Evolutionary conservation across 345 rosid species (phyloP), one percentile per base, ranked within the genome.

Genomic region (Punica granatum): DNA sequence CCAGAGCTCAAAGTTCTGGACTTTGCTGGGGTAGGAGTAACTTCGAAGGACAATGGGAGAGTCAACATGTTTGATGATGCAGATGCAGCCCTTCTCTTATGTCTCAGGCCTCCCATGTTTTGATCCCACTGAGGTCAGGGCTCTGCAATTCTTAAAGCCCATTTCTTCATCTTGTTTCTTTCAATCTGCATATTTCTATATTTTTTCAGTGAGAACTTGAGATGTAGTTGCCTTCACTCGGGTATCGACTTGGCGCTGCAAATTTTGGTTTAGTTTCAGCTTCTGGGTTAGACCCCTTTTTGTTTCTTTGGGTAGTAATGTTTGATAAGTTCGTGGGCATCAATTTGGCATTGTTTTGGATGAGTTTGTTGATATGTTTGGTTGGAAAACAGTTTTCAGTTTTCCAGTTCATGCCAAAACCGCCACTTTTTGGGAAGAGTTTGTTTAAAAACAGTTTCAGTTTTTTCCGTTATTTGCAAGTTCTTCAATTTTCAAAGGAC

Each of bases 71-170:
- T 28, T 68, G 61, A 56, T 13, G 61, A 56, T 56, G 51, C 31
- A 56, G 61, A 56, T 56, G 61, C 70, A 51, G 35, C 76, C 76
- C 31, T 73, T 73, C 72, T 73, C 76, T 31, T 68, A 73, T 19
- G 72, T 62, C 46, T 73, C 76, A 18, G 76, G 76, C 21, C 51
- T 42, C 36, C 60, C 68, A 28, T 9, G 39, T 56, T 56, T 56
- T 43, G 59, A 63, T 6, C 56, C 69, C 33, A 39, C 30, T 6
- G 43, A 67, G 71, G 71, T 73, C 35, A 34, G 65, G 18, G 54
- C 68, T 16, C 60, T 5, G 39, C 16, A 13, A n/a, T 67, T 67
- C 30, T 18, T n/a, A 19, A 0, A 36, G 39, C 14, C 32, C 60
- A 54, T 54, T 54, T 54, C 33, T 54, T 19, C 5, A 48, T 42